Percentiles rank a stretch among this genome's conserved stretches.
phyloP scores from a whole-genome alignment of 2,329 filamentous ascomycete genomes.

The Penicillium freii region DNA sequence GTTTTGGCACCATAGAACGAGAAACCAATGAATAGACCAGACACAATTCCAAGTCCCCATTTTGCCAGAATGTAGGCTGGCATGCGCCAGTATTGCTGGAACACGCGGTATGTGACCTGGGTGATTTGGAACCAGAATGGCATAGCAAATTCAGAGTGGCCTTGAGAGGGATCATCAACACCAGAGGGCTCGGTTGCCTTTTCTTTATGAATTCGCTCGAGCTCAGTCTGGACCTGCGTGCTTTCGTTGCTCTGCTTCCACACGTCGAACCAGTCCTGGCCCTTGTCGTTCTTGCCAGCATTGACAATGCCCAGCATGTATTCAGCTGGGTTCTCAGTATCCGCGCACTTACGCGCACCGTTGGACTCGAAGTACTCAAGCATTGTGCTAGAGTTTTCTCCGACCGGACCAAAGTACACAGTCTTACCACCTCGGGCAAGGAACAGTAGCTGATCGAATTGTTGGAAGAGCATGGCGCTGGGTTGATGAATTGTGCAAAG shows the following conservation, averaged over 20 bases:
- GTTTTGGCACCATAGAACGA: conserved; percentile 71
- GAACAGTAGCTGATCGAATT: conserved; percentile 65
- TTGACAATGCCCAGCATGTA: conserved; percentile 65
- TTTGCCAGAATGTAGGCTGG: conserved; percentile 85
- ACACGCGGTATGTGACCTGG: conserved; percentile 69
- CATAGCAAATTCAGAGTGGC: conserved; percentile 73
- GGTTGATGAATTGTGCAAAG: conserved; percentile 94
- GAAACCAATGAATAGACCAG: conserved; percentile 75
- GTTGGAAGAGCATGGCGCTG: conserved; percentile 84
- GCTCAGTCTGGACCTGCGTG: conserved; percentile 53
- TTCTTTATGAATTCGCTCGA: conserved; percentile 55
- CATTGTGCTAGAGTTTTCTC: conserved; percentile 55
- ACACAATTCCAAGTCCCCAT: conserved; percentile 59
- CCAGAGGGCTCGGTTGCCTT: conserved; percentile 35
- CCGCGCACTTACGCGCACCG: conserved; percentile 57
- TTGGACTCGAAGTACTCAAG: conserved; percentile 63
- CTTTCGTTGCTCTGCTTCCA: conserved; percentile 62
- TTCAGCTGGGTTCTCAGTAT: conserved; percentile 68
- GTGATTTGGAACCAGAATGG: conserved; percentile 65
- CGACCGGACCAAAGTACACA: conserved; percentile 67
- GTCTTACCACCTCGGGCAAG: conserved; percentile 63
- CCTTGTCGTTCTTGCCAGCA: conserved; percentile 27
- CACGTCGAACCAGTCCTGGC: conserved; percentile 58
- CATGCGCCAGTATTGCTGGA: conserved; percentile 86
- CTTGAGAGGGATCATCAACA: conserved; percentile 40